These are phyloP conservation scores for Striga hermonthica DNA, from an alignment of 305 asterid species.

Conservation along the genomic window DNA sequence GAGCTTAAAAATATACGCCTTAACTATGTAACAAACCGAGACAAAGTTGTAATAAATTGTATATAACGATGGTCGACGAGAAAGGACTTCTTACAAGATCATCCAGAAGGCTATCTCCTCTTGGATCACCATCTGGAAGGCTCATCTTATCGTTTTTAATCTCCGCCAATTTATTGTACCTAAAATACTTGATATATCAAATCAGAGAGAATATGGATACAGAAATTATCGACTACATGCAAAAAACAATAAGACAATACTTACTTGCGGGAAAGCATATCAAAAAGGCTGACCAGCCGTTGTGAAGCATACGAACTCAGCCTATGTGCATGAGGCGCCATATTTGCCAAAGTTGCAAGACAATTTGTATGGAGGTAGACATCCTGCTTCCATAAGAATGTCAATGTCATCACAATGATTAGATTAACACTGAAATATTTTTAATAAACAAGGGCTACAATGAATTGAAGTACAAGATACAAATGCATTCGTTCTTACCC, in stretches of 20 bases:
- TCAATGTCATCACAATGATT: slow-evolving; percentile 31
- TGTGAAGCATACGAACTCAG: slow-evolving; percentile 93
- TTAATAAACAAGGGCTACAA: not conserved
- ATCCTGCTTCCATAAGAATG: slow-evolving; percentile 59
- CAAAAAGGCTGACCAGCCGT: slow-evolving; percentile 93
- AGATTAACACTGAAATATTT: not conserved
- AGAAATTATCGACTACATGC: slow-evolving; percentile 16
- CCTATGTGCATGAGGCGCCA: slow-evolving; percentile 96
- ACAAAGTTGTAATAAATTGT: slow-evolving; percentile 17
- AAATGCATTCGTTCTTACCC: slow-evolving; percentile 50
- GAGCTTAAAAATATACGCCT: not conserved
- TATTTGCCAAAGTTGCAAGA: slow-evolving; percentile 93
- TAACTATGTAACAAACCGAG: slow-evolving; percentile 9
- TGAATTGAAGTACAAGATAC: not conserved
- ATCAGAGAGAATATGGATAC: slow-evolving; percentile 18
- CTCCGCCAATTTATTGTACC: slow-evolving; percentile 96
- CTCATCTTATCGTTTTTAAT: slow-evolving; percentile 72
- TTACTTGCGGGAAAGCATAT: slow-evolving; percentile 98
- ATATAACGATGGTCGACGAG: slow-evolving; percentile 12
- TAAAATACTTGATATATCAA: slow-evolving; percentile 33
- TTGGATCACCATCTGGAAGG: slow-evolving; percentile 52
- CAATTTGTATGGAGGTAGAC: slow-evolving; percentile 94
- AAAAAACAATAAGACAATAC: slow-evolving; percentile 33
- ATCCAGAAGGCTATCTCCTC: slow-evolving; percentile 66
- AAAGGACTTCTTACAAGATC: slow-evolving; percentile 51